Percentiles rank a stretch among this genome's conserved stretches.
These are phyloP conservation scores for Scheffersomyces insectosa DNA, from an alignment of 1,139 yeast species.

Conservation along the genomic window DNA sequence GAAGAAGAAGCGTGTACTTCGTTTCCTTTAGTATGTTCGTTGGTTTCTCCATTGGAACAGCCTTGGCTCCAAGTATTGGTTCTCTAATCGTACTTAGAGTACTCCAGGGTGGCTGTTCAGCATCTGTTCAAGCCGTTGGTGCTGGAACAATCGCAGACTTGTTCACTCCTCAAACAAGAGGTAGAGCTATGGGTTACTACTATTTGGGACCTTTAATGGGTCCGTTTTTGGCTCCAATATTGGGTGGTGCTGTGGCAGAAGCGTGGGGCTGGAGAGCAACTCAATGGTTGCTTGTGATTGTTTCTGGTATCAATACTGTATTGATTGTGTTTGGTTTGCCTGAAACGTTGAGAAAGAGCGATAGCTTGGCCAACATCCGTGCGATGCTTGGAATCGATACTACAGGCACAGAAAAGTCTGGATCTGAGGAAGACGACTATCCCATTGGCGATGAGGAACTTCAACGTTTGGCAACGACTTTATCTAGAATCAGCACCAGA, in stretches of 20 bases:
- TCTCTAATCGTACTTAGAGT: slow-evolving; percentile 69
- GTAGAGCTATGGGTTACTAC: slow-evolving; percentile 77
- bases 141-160: slow-evolving; percentile 87
- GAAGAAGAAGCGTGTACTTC: slow-evolving; percentile 73
- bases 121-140: slow-evolving; percentile 86
- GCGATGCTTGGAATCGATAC: slow-evolving; percentile 24
- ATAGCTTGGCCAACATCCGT: slow-evolving; percentile 49
- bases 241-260: slow-evolving; percentile 75
- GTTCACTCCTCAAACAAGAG: slow-evolving; percentile 67
- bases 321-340: slow-evolving; percentile 62
- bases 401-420: background rate
- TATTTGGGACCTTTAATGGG: slow-evolving; percentile 83
- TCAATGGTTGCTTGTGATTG: slow-evolving; percentile 78
- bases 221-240: slow-evolving; percentile 76
- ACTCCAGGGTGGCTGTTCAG: slow-evolving; percentile 77
- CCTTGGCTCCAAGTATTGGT: slow-evolving; percentile 61
- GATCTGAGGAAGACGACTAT: slow-evolving; percentile 12
- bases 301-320: slow-evolving; percentile 56
- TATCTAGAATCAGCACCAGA: slow-evolving; percentile 12
- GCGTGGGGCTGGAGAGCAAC: slow-evolving; percentile 89
- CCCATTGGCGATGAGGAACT: slow-evolving; percentile 17
- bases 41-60: slow-evolving; percentile 71
- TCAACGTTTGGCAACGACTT: slow-evolving; percentile 14
- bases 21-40: slow-evolving; percentile 63
- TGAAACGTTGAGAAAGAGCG: slow-evolving; percentile 68